Percentiles rank a stretch among this genome's conserved stretches.
These are phyloP conservation scores for Termitomyces sp. DNA, from an alignment of 768 basidiomycete genomes.

Conservation along the genomic window DNA sequence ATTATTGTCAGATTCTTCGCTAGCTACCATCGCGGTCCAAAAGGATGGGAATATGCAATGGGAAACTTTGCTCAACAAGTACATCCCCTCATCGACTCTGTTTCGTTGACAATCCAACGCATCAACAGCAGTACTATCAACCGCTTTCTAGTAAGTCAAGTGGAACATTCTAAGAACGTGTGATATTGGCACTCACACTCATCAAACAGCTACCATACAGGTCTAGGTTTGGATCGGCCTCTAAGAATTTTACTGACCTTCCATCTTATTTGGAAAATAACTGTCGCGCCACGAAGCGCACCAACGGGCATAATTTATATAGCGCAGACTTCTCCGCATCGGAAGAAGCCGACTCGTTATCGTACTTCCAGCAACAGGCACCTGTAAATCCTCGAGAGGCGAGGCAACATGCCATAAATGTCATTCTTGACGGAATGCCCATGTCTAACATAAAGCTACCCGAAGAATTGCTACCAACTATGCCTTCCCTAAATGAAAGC, in stretches of 20 bases:
- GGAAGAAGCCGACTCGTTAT: conserved; percentile 20
- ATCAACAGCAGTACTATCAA: conserved; percentile 30
- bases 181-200: neutral
- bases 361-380: conserved; percentile 35
- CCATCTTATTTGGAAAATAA: conserved; percentile 46
- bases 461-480: conserved; percentile 29
- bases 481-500: conserved; percentile 37
- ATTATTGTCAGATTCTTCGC: conserved; percentile 35
- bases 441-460: conserved; percentile 38
- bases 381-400: conserved; percentile 22
- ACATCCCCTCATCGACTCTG: conserved; percentile 46
- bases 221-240: conserved; percentile 41
- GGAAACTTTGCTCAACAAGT: conserved; percentile 51
- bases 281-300: conserved; percentile 40
- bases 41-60: conserved; percentile 37
- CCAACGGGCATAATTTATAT: conserved; percentile 40
- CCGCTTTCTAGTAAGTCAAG: conserved; percentile 34
- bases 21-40: conserved; percentile 32
- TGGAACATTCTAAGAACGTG: conserved; percentile 6
- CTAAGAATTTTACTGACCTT: conserved; percentile 44
- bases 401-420: conserved; percentile 38
- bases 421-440: conserved; percentile 41
- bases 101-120: conserved; percentile 43
- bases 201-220: conserved; percentile 48
- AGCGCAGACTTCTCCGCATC: conserved; percentile 13